A percentile compares a stretch with the other conserved stretches of the same genome.
These are phyloP conservation scores for Penicillium sp. DNA, from an alignment of 2,329 filamentous ascomycete genomes.

Conservation along the genomic window DNA sequence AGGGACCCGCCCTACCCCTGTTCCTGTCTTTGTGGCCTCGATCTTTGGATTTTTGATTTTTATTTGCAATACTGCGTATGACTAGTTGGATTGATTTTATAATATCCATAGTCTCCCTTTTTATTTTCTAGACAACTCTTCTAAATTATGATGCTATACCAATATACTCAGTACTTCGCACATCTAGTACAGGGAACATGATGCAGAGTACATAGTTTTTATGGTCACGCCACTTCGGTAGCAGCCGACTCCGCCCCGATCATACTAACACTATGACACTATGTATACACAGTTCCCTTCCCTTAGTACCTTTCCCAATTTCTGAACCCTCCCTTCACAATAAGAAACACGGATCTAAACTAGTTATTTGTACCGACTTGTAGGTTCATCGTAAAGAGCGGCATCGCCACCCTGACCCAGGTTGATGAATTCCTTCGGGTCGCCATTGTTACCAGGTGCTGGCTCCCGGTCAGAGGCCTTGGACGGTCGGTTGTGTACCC, in stretches of 20 bases:
- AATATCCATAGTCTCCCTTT: background rate
- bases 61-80: no score
- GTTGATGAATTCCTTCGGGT: constrained; percentile 71
- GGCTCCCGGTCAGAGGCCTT: constrained; percentile 48
- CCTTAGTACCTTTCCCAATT: background rate
- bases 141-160: background rate
- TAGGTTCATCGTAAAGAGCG: constrained; percentile 60
- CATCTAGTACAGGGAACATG: background rate
- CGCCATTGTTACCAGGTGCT: constrained; percentile 61
- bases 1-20: constrained; percentile 18
- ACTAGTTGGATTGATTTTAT: background rate
- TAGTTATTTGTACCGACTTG: constrained; percentile 34
- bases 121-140: background rate
- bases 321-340: background rate
- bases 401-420: constrained; percentile 84
- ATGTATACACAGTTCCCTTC: background rate
- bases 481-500: constrained; percentile 40
- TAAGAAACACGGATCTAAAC: background rate
- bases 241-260: constrained; percentile 3
- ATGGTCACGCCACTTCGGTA: constrained; percentile 13
- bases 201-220: background rate
- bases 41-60: background rate
- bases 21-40: background rate
- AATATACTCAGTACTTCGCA: background rate
- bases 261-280: background rate